Base-by-base conservation (phyloP, 805 yeast genomes). In the Pichia sporocuriosa region DNA sequence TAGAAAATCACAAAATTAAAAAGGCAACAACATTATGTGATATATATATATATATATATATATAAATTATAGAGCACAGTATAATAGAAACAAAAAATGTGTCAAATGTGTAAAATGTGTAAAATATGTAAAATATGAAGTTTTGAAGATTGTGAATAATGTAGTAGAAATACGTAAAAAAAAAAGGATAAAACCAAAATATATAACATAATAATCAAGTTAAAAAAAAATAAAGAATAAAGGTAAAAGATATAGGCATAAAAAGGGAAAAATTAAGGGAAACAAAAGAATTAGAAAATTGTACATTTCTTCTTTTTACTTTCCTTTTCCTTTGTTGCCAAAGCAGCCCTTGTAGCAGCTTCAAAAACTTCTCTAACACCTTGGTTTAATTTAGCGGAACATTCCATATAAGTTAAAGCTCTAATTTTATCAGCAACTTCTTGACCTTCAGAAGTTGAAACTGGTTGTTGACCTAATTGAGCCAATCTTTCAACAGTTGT, bases 301-400 rank as follows among this genome's bases (percentile, higher is more conserved):
- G 72, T 68, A 70, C 94, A 84, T 69, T 75, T 81, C 72, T 74
- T 75, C 70, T 74, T 75, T 59, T 73, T 74, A 58, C 64, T 68
- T 65, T 66, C 62, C 65, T 63, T 62, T 57, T 70, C 76, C 64
- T 80, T 77, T 43, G 79, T 77, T 70, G 73, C 75, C 56, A 87
- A 75, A 16, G 95, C 85, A 43, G 95, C 95, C 63, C 95, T 77
- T 20, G 96, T 86, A 26, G 96, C 96, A 52, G 84, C 79, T 69
- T 85, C 94, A 60, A 87, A 87, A 45, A 88, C 96, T 63, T 86
- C 95, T 63, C 86, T 81, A 45, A 87, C 96, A 67, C 95, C 95
- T 64, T 81, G 82, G 58, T 88, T 88, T 52, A 86, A 79, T 69
- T 82, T 84, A 28, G 96, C 96, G 39, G 95, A 86, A 73, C 96